A percentile compares a stretch with the other conserved stretches of the same genome.
phyloP scores from a whole-genome alignment of 129 eudicot genomes.

The Saposhnikovia divaricata region DNA sequence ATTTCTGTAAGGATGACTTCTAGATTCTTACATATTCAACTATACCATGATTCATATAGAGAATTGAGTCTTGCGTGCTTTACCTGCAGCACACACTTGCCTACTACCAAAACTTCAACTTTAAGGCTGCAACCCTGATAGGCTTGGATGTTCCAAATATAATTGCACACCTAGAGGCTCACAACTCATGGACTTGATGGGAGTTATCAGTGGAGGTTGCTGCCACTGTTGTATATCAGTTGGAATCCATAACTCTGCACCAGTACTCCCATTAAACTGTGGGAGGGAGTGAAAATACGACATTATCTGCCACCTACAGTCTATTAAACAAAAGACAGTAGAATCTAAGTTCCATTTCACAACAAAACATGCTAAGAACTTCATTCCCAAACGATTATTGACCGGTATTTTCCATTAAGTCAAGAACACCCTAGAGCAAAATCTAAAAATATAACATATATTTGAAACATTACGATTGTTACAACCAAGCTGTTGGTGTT shows the following conservation, averaged over 20 bases:
- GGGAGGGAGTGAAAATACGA: slow-evolving; percentile 62
- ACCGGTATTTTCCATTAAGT: neutral
- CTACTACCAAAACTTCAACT: neutral
- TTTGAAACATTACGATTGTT: neutral
- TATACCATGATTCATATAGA: neutral
- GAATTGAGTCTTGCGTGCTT: neutral
- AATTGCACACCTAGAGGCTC: slow-evolving; percentile 73
- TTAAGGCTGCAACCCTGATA: slow-evolving; percentile 29
- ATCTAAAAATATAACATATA: neutral
- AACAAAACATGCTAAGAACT: neutral
- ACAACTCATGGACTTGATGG: slow-evolving; percentile 72
- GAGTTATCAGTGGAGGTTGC: slow-evolving; percentile 69
- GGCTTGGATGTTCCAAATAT: slow-evolving; percentile 77
- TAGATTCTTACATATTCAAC: neutral
- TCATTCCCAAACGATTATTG: neutral
- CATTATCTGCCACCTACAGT: slow-evolving; percentile 86
- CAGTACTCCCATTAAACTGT: slow-evolving; percentile 35
- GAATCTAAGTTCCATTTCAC: neutral
- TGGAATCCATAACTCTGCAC: slow-evolving; percentile 58
- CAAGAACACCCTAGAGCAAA: neutral
- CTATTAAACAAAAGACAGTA: slow-evolving; percentile 21
- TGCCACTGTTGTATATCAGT: slow-evolving; percentile 70
- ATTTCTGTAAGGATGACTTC: neutral
- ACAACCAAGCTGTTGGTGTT: neutral
- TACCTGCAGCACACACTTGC: neutral